Evolutionary conservation across 768 basidiomycete species (phyloP).

Genomic region (Gautieria morchelliformis): DNA sequence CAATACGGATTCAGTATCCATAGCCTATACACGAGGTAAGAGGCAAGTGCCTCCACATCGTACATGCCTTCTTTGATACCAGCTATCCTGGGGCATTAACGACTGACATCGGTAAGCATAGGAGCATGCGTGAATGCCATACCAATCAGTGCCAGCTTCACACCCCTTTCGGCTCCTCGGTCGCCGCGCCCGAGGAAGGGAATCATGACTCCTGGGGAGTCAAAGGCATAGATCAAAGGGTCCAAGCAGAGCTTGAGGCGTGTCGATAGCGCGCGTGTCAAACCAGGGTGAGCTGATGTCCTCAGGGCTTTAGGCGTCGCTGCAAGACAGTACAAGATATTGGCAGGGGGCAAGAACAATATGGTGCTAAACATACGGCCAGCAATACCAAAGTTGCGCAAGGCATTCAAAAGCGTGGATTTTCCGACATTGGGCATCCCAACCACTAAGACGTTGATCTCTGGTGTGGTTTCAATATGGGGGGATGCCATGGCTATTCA

Average conservation of each 20-base stretch:
- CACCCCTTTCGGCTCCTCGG: conserved; percentile 80
- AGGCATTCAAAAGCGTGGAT: conserved; percentile 84
- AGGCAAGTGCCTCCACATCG: conserved; percentile 72
- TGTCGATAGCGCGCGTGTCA: conserved; percentile 83
- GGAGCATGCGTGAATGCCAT: conserved; percentile 23
- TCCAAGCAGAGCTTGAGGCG: conserved; percentile 74
- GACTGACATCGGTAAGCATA: conserved; percentile 12
- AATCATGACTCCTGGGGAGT: conserved; percentile 95
- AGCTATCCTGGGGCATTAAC: conserved; percentile 35
- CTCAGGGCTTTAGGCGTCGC: conserved; percentile 81
- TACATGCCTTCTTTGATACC: conserved; percentile 93
- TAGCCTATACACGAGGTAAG: conserved; percentile 79
- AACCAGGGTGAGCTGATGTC: conserved; percentile 82
- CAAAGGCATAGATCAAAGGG: conserved; percentile 86
- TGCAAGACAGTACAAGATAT: conserved; percentile 18
- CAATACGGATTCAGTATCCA: conserved; percentile 67
- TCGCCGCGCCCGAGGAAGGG: conserved; percentile 85
- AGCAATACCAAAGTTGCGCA: conserved; percentile 77
- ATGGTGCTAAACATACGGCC: conserved; percentile 52
- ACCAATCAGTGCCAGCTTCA: conserved; percentile 92
- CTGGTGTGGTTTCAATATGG: conserved; percentile 46
- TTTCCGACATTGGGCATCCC: conserved; percentile 99
- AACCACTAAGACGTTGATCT: conserved; percentile 83
- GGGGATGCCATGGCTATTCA: conserved; percentile 2
- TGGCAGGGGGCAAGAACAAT: background rate